Evolutionary conservation across 176 grass and related monocot genomes (phyloP).

Genomic region (Juncus effusus): DNA sequence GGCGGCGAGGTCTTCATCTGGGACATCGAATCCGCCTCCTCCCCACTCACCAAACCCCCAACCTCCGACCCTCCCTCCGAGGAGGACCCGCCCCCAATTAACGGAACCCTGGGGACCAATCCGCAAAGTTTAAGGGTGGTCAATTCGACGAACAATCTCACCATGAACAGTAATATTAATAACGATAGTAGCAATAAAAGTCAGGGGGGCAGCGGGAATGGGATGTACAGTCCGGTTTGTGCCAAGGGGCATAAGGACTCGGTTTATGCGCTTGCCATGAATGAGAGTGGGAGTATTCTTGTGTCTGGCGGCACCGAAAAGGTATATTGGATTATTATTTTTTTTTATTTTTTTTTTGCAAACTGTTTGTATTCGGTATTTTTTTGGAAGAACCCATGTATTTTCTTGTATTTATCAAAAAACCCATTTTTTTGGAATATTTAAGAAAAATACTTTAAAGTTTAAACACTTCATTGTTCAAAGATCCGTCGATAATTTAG

Average conservation of each 20-base stretch:
- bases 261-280: constrained; percentile 98
- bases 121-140: constrained; percentile 57
- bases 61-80: constrained; percentile 44
- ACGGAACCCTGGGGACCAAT: constrained; percentile 58
- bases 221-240: constrained; percentile 56
- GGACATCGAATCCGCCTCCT: constrained; percentile 85
- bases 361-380: no score
- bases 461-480: not conserved
- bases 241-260: constrained; percentile 96
- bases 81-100: constrained; percentile 58
- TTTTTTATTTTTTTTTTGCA: not conserved
- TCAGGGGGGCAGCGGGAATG: constrained; percentile 45
- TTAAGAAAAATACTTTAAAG: not conserved
- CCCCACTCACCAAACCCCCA: constrained; percentile 42
- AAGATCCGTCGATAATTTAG: not conserved
- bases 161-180: constrained; percentile 7
- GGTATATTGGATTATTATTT: constrained; percentile 36
- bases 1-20: constrained; percentile 96
- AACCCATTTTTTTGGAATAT: constrained; percentile 6
- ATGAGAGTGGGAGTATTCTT: constrained; percentile 74
- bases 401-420: not conserved
- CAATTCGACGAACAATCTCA: constrained; percentile 53
- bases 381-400: not conserved
- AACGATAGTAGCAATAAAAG: constrained; percentile 31
- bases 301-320: constrained; percentile 98